Evolutionary conservation across 495 filamentous ascomycete genomes (phyloP).

Genomic region (Aspergillus taichungensis): DNA sequence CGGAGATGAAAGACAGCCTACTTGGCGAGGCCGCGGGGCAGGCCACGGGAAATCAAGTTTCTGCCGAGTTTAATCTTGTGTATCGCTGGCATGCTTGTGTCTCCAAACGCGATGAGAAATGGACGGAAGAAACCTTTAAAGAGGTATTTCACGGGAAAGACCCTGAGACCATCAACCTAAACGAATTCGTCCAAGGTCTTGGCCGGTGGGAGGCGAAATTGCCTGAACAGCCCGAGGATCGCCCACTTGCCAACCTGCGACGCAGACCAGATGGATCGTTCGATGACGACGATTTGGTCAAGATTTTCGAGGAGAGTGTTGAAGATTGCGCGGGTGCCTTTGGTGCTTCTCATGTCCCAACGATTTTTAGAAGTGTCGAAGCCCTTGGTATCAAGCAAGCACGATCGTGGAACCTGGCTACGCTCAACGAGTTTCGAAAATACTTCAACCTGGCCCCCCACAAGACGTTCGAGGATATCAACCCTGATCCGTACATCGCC

Average conservation of each 20-base stretch:
- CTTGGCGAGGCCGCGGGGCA: constrained; percentile 27
- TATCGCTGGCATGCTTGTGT: constrained; percentile 78
- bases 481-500: constrained; percentile 63
- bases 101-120: constrained; percentile 62
- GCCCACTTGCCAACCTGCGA: constrained; percentile 55
- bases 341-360: constrained; percentile 68
- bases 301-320: constrained; percentile 55
- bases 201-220: constrained; percentile 49
- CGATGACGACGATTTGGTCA: constrained; percentile 58
- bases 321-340: constrained; percentile 51
- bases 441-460: constrained; percentile 71
- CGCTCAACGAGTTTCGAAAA: constrained; percentile 79
- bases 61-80: constrained; percentile 67
- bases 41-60: constrained; percentile 61
- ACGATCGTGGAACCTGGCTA: constrained; percentile 71
- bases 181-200: constrained; percentile 52
- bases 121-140: constrained; percentile 59
- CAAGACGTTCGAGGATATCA: constrained; percentile 78
- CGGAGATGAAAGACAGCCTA: constrained; percentile 37
- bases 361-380: constrained; percentile 64
- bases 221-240: constrained; percentile 52
- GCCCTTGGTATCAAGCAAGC: constrained; percentile 81
- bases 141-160: constrained; percentile 51
- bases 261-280: constrained; percentile 52
- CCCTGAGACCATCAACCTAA: constrained; percentile 36